Conservation (phyloP, 192 early-diverging fungal species). For the Coemansia asiatica region DNA sequence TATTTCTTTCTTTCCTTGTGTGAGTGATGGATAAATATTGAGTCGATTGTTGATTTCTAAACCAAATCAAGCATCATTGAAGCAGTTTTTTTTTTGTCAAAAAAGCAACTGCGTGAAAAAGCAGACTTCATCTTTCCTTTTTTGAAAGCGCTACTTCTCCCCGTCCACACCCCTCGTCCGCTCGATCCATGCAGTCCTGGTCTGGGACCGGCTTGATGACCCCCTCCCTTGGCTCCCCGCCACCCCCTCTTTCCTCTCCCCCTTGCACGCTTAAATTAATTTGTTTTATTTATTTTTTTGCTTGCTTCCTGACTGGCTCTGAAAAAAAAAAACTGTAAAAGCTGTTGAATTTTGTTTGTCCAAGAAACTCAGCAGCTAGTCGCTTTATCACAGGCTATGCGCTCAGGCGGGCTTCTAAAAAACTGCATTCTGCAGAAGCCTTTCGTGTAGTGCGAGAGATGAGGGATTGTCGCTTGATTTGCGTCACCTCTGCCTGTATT, state of each 20-base stretch:
- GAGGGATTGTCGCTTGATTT: constrained; percentile 31
- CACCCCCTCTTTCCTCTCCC: background rate
- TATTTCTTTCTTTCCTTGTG: background rate
- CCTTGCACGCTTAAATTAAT: background rate
- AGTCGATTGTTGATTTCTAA: too few relatives aligned
- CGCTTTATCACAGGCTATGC: background rate
- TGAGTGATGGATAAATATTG: background rate
- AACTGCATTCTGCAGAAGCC: constrained; percentile 1
- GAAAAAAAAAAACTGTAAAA: too few relatives aligned
- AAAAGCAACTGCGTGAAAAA: background rate
- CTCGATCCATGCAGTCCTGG: background rate
- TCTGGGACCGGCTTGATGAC: background rate
- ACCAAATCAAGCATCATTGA: too few relatives aligned
- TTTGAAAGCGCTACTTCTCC: background rate
- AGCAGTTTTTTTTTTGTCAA: too few relatives aligned
- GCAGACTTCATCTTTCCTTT: background rate
- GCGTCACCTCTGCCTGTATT: background rate
- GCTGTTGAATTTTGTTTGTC: constrained; percentile 1
- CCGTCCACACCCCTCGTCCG: too few relatives aligned
- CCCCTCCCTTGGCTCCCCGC: background rate
- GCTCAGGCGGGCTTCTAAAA: constrained; percentile 35
- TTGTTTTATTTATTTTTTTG: too few relatives aligned
- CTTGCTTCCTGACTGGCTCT: too few relatives aligned
- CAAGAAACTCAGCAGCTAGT: constrained; percentile 9
- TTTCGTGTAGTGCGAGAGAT: constrained; percentile 13